These are phyloP conservation scores for Lanmaoa pseudosensibilis DNA, from an alignment of 768 basidiomycete species.

Conservation along the genomic window DNA sequence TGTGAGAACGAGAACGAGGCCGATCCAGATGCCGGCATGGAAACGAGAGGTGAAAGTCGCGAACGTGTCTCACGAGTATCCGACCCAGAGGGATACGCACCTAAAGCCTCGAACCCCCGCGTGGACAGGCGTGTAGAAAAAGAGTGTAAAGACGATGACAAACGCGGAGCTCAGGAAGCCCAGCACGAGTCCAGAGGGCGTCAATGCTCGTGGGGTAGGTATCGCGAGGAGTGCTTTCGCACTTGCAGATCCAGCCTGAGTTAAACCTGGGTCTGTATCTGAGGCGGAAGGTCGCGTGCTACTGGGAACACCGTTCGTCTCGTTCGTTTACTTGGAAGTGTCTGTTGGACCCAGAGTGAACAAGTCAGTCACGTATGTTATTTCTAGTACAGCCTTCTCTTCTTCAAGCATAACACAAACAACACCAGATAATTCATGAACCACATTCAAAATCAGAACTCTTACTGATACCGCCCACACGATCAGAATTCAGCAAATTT, in stretches of 20 bases:
- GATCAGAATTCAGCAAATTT: background rate
- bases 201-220: slow-evolving; percentile 50
- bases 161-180: slow-evolving; percentile 55
- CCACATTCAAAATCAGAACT: too few relatives aligned
- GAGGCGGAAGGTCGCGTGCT: background rate
- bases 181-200: slow-evolving; percentile 47
- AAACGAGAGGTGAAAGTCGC: background rate
- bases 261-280: background rate
- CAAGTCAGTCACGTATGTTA: background rate
- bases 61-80: background rate
- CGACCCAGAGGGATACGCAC: slow-evolving; percentile 28
- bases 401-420: too few relatives aligned
- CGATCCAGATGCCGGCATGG: slow-evolving; percentile 43
- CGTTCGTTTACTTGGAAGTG: slow-evolving; percentile 3
- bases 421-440: too few relatives aligned
- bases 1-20: slow-evolving; percentile 42
- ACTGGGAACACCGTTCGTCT: background rate
- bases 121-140: slow-evolving; percentile 55
- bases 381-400: background rate
- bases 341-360: background rate
- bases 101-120: slow-evolving; percentile 55
- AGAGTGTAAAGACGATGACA: slow-evolving; percentile 61
- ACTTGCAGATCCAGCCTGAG: slow-evolving; percentile 12
- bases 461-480: too few relatives aligned
- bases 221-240: slow-evolving; percentile 42